Base-by-base conservation (phyloP, 2,329 filamentous ascomycete genomes). In the Dactylellina cionopaga region DNA sequence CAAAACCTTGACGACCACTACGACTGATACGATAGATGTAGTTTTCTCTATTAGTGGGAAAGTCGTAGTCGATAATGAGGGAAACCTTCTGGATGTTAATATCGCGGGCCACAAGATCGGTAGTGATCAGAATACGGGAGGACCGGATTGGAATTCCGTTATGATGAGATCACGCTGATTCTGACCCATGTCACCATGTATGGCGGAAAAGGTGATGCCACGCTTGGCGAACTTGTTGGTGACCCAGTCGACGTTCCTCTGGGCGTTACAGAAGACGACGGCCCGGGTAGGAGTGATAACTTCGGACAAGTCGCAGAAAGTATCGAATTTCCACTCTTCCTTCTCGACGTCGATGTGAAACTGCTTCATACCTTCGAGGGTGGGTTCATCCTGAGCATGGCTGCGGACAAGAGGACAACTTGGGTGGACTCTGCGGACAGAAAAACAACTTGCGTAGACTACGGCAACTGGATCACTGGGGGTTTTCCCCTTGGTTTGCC, bases 331-430 rank as follows among this genome's bases (percentile, higher is more conserved):
- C 95, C 95, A 99, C 81, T 99, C 95, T 83, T 99, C 95, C 88
- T 99, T 98, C 87, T 99, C 95, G 74, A 99, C 95, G 73, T 95
- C 95, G 84, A 99, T 98, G 86, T 97, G 99, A 86, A 97, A 99
- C 83, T 99, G 95, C 88, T 99, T 99, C 82, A 99, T 96, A 92
- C 95, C 95, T 85, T 99, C 95, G 72, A 99, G 92, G 80, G 95
- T 99, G 83, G 99, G 90, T 83, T 99, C 95, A 81, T 96, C 94
- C 89, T 96, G n/a, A n/a, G n/a, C n/a, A n/a, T n/a, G n/a, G n/a
- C n/a, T n/a, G n/a, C n/a, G n/a, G n/a, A n/a, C n/a, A n/a, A n/a
- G n/a, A n/a, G n/a, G n/a, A n/a, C n/a, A n/a, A n/a, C n/a, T n/a
- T n/a, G n/a, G n/a, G n/a, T n/a, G n/a, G n/a, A n/a, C n/a, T n/a